Percentiles rank a stretch among this genome's conserved stretches.
Evolutionary conservation across 2,329 filamentous ascomycete genomes (phyloP).

Genomic region (Chaetomiaceae sp.): DNA sequence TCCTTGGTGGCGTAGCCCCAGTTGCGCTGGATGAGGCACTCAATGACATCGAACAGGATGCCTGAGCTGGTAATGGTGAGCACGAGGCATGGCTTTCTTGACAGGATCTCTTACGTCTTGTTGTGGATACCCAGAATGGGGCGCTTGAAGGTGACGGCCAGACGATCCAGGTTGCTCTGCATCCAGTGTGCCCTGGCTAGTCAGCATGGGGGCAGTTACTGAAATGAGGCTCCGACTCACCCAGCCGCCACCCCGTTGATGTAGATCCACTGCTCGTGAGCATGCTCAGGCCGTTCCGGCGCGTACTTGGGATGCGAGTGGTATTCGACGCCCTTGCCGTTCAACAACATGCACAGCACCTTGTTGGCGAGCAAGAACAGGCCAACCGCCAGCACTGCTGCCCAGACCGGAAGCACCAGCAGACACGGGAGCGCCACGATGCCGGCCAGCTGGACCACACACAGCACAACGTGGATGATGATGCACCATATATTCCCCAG

Average conservation of each 20-base stretch:
- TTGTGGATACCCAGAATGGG: slow-evolving; percentile 72
- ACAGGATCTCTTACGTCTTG: slow-evolving; percentile 45
- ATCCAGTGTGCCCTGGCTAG: slow-evolving; percentile 53
- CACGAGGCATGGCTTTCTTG: neutral
- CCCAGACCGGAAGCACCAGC: slow-evolving; percentile 47
- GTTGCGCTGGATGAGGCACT: slow-evolving; percentile 73
- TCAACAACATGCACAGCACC: slow-evolving; percentile 48
- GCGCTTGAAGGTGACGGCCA: slow-evolving; percentile 68
- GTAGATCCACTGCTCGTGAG: slow-evolving; percentile 73
- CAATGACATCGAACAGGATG: slow-evolving; percentile 69
- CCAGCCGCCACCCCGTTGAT: slow-evolving; percentile 67
- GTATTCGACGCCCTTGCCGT: slow-evolving; percentile 47
- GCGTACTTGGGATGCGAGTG: slow-evolving; percentile 52
- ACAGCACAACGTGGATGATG: slow-evolving; percentile 53
- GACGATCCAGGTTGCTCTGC: slow-evolving; percentile 64
- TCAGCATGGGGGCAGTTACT: slow-evolving; percentile 5
- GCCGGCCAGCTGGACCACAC: slow-evolving; percentile 56
- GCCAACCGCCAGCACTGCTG: slow-evolving; percentile 36
- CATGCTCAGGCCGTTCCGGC: slow-evolving; percentile 44
- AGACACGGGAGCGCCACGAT: slow-evolving; percentile 53
- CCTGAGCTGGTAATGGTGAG: slow-evolving; percentile 39
- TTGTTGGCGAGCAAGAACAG: slow-evolving; percentile 49
- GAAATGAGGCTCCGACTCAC: slow-evolving; percentile 36
- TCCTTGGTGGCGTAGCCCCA: slow-evolving; percentile 68
- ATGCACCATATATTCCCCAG: slow-evolving; percentile 53